Percentiles rank a stretch among this genome's conserved stretches.
Evolutionary conservation across 306 rosid genomes (phyloP).

Genomic region (Corylus americana): DNA sequence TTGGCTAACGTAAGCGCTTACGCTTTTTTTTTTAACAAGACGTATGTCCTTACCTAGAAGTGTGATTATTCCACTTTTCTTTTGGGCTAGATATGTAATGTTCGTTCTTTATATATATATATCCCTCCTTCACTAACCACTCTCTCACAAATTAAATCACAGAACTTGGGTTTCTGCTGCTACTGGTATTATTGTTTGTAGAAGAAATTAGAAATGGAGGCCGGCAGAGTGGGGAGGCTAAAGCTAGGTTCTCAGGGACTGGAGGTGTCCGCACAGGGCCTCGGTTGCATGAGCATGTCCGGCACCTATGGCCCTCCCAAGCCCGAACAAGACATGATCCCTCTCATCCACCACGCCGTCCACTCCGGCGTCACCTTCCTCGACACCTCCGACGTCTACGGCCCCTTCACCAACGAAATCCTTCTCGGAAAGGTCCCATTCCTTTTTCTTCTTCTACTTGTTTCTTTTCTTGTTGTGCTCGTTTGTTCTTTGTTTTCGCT

Average conservation of each 20-base stretch:
- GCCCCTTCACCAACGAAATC: conserved; percentile 53
- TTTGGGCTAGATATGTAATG: no score
- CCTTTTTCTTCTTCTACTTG: background rate
- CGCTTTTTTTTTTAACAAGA: no score
- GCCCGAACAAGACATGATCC: conserved; percentile 27
- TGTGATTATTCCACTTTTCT: no score
- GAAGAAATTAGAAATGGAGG: conserved; percentile 8
- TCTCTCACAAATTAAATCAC: no score
- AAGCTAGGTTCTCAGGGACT: conserved; percentile 44
- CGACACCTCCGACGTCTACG: conserved; percentile 62
- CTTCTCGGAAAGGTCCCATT: conserved; percentile 42
- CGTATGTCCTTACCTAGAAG: no score
- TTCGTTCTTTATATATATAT: no score
- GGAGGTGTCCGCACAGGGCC: conserved; percentile 49
- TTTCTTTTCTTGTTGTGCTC: background rate
- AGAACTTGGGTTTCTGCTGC: background rate
- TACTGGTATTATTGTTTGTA: no score
- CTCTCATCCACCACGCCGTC: conserved; percentile 62
- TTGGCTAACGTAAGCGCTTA: background rate
- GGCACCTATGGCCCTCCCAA: background rate
- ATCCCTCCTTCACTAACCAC: no score
- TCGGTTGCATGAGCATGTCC: conserved; percentile 74
- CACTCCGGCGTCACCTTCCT: conserved; percentile 59
- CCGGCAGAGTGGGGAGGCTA: conserved; percentile 16
- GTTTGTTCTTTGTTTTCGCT: background rate